Percentiles rank a stretch among this genome's conserved stretches.
Conservation (phyloP, 805 yeast species). For the Candida nemodendra region DNA sequence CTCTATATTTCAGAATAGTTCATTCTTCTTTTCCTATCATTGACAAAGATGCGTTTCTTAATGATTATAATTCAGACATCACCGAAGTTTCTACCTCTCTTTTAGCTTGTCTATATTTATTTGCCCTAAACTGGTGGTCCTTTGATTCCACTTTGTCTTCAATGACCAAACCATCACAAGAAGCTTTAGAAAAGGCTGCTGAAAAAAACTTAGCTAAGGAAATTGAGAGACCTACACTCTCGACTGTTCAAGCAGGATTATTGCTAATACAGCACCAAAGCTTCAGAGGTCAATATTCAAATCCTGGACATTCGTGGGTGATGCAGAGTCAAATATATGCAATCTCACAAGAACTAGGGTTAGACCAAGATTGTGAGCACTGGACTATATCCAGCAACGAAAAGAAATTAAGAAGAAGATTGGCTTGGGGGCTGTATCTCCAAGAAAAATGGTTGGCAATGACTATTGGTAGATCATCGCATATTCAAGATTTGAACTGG, state of each 20-base stretch:
- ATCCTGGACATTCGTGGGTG: slow-evolving; percentile 38
- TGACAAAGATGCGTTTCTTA: slow-evolving; percentile 77
- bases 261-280: slow-evolving; percentile 30
- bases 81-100: slow-evolving; percentile 78
- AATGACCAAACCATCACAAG: slow-evolving; percentile 13
- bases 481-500: slow-evolving; percentile 43
- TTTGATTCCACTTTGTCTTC: slow-evolving; percentile 14
- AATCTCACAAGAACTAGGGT: slow-evolving; percentile 45
- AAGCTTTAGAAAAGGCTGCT: slow-evolving; percentile 26
- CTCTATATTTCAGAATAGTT: slow-evolving; percentile 65
- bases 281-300: slow-evolving; percentile 33
- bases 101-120: slow-evolving; percentile 75
- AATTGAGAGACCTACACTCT: slow-evolving; percentile 11
- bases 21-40: slow-evolving; percentile 83
- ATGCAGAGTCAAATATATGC: slow-evolving; percentile 26
- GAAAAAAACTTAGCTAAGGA: slow-evolving; percentile 12
- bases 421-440: slow-evolving; percentile 50
- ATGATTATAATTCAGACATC: slow-evolving; percentile 73
- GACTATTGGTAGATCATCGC: slow-evolving; percentile 44
- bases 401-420: slow-evolving; percentile 42
- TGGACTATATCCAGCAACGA: slow-evolving; percentile 50
- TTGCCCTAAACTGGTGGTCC: slow-evolving; percentile 81
- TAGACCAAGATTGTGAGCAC: slow-evolving; percentile 44
- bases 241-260: slow-evolving; percentile 33
- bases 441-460: slow-evolving; percentile 50